phyloP scores from a whole-genome alignment of 345 rosid species.

The Arabis alpina region DNA sequence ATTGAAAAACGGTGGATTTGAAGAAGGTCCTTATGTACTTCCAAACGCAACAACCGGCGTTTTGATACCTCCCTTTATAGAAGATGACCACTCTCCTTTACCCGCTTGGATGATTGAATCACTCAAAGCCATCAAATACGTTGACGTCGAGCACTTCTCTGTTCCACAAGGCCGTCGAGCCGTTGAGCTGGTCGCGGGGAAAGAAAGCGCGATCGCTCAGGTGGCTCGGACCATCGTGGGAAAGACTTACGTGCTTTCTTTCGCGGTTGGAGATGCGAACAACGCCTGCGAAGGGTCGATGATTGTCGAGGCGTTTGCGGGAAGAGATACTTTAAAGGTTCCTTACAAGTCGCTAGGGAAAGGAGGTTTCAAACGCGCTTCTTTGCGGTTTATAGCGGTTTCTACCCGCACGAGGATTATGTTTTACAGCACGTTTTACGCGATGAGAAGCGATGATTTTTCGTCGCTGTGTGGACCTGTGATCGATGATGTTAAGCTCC shows the following conservation, averaged over 20 bases:
- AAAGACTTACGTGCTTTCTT: slow-evolving; percentile 63
- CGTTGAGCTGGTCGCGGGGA: slow-evolving; percentile 79
- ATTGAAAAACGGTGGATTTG: slow-evolving; percentile 75
- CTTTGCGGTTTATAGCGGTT: slow-evolving; percentile 55
- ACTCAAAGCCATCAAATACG: slow-evolving; percentile 87
- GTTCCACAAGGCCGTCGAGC: slow-evolving; percentile 75
- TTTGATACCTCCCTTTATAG: slow-evolving; percentile 74
- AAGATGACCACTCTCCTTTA: slow-evolving; percentile 78
- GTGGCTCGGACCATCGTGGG: slow-evolving; percentile 59
- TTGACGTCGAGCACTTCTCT: slow-evolving; percentile 64
- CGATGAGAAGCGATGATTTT: slow-evolving; percentile 72
- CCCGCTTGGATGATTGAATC: slow-evolving; percentile 88
- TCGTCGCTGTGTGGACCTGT: slow-evolving; percentile 87
- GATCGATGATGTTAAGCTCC: slow-evolving; percentile 70
- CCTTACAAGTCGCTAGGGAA: slow-evolving; percentile 70
- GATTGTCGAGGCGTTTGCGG: slow-evolving; percentile 81
- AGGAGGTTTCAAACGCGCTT: slow-evolving; percentile 76
- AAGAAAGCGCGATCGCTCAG: slow-evolving; percentile 86
- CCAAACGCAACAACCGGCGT: slow-evolving; percentile 80
- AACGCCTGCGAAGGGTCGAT: slow-evolving; percentile 74
- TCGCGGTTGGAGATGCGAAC: slow-evolving; percentile 75
- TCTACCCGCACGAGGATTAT: slow-evolving; percentile 59
- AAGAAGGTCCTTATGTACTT: slow-evolving; percentile 82
- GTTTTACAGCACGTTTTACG: slow-evolving; percentile 79
- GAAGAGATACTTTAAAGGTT: slow-evolving; percentile 57